phyloP scores from a whole-genome alignment of 306 rosid genomes.

The Trifolium subterraneum region DNA sequence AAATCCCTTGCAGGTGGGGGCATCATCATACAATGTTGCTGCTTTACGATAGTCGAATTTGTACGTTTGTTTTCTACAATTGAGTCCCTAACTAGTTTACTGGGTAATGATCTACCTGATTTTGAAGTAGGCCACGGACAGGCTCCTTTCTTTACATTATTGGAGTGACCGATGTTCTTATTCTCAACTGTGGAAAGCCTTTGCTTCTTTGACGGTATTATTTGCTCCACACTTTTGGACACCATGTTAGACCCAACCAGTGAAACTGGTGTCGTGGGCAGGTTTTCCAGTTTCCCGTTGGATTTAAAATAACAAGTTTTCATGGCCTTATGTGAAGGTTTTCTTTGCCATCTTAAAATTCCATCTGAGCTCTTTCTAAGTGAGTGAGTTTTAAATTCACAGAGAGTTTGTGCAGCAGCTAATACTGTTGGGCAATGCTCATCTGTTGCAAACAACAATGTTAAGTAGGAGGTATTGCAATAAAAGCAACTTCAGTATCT shows the following conservation, averaged over 20 bases:
- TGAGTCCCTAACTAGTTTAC: constrained; percentile 60
- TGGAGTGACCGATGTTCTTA: constrained; percentile 54
- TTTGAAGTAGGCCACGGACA: constrained; percentile 74
- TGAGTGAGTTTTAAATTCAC: constrained; percentile 63
- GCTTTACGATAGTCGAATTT: constrained; percentile 53
- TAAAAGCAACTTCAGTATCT: constrained; percentile 23
- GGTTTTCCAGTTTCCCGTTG: constrained; percentile 62
- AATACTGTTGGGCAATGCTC: constrained; percentile 61
- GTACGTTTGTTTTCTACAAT: constrained; percentile 60
- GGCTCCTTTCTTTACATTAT: constrained; percentile 54
- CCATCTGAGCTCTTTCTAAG: constrained; percentile 57
- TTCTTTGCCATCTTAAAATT: constrained; percentile 76
- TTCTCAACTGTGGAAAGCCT: constrained; percentile 61
- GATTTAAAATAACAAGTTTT: constrained; percentile 70
- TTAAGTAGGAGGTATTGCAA: constrained; percentile 23
- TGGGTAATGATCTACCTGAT: constrained; percentile 78
- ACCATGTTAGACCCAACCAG: constrained; percentile 50
- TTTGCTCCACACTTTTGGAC: constrained; percentile 54
- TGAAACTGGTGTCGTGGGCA: constrained; percentile 44
- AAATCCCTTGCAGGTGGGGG: constrained; percentile 72
- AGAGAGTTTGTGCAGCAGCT: constrained; percentile 79
- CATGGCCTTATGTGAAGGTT: constrained; percentile 74
- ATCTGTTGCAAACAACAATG: constrained; percentile 58
- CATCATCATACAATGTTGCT: constrained; percentile 80
- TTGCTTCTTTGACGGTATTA: constrained; percentile 69